Conservation (phyloP, 192 early-diverging fungal species). For the Thamnidium elegans region DNA sequence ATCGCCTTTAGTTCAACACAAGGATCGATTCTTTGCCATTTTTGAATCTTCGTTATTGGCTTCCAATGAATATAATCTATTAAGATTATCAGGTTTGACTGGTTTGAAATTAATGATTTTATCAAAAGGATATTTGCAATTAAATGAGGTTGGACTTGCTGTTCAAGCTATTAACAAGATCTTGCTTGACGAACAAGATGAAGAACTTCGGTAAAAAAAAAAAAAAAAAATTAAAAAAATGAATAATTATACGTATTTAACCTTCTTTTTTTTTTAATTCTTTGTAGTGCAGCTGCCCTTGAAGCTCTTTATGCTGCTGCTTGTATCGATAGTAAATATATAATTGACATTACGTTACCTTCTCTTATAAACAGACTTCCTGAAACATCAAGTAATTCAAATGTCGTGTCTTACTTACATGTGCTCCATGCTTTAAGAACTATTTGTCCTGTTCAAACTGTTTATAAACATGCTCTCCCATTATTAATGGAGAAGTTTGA, state of each 20-base stretch:
- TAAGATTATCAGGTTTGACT: constrained; percentile 68
- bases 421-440: constrained; percentile 44
- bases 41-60: constrained; percentile 65
- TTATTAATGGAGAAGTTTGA: constrained; percentile 54
- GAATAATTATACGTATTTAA: neutral
- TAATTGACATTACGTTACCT: constrained; percentile 54
- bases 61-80: constrained; percentile 71
- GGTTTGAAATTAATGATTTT: constrained; percentile 68
- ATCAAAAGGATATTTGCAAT: constrained; percentile 50
- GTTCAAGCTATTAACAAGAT: constrained; percentile 52
- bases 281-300: constrained; percentile 47
- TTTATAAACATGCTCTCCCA: constrained; percentile 44
- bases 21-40: constrained; percentile 72
- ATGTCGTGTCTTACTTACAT: constrained; percentile 35
- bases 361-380: constrained; percentile 54
- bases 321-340: constrained; percentile 36
- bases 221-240: too few species aligned
- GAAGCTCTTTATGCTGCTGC: constrained; percentile 43
- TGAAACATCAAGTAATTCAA: constrained; percentile 33
- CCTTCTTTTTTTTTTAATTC: neutral
- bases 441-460: constrained; percentile 41
- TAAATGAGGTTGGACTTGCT: constrained; percentile 56
- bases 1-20: constrained; percentile 66
- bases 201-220: constrained; percentile 43
- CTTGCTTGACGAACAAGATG: constrained; percentile 45